phyloP scores from a whole-genome alignment of 1,284 basidiomycete genomes.

The Peniophora sp. region DNA sequence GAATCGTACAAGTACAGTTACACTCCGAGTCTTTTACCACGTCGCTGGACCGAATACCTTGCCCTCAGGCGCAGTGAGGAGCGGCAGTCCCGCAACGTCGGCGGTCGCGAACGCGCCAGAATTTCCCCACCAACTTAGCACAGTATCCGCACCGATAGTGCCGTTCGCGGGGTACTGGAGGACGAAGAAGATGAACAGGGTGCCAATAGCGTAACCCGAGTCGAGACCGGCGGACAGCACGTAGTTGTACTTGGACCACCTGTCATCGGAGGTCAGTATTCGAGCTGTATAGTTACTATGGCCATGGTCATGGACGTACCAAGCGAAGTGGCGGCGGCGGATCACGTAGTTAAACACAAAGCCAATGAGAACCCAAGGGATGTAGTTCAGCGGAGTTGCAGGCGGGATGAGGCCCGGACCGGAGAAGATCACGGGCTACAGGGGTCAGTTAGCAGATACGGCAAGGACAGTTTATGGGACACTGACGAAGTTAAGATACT shows the following conservation, averaged over 20 bases:
- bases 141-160: slow-evolving; percentile 33
- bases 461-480: not conserved
- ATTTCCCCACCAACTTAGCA: slow-evolving; percentile 50
- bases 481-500: slow-evolving; percentile 25
- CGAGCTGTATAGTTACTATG: slow-evolving; percentile 11
- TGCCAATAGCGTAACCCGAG: slow-evolving; percentile 49
- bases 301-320: slow-evolving; percentile 46
- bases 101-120: slow-evolving; percentile 8
- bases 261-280: not conserved
- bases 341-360: slow-evolving; percentile 44
- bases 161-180: slow-evolving; percentile 37
- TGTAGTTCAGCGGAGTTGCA: slow-evolving; percentile 31
- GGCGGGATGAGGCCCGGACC: slow-evolving; percentile 42
- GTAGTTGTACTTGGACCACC: slow-evolving; percentile 20
- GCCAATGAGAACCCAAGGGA: slow-evolving; percentile 34
- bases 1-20: slow-evolving; percentile 2
- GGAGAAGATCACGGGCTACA: slow-evolving; percentile 35
- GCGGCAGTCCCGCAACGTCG: not conserved
- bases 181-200: slow-evolving; percentile 59
- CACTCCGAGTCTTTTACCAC: slow-evolving; percentile 19
- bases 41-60: not conserved
- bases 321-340: slow-evolving; percentile 33
- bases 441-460: not conserved
- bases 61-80: not conserved
- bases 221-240: slow-evolving; percentile 54